Evolutionary conservation across 73 alveolate species (phyloP), one percentile per base, ranked within the genome.

Genomic region (Loxodes magnus): DNA sequence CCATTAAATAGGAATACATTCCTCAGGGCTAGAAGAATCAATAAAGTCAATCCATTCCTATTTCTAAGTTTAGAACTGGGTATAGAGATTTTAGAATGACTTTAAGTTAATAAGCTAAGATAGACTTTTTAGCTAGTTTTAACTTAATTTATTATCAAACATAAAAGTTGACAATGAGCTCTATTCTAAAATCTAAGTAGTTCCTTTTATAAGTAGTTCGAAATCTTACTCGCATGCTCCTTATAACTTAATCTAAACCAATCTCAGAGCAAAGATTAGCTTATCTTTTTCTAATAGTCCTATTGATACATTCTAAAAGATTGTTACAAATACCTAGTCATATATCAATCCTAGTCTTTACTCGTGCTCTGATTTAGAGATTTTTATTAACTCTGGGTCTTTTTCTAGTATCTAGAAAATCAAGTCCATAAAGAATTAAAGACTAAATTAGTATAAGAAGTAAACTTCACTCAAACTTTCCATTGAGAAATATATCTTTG

Each of bases 401-500:
- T 64, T 78, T 50, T 66, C 64, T 9, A 81, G 73, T 19, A 81
- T 74, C 34, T 82, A 71, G 29, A 46, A 46, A 49, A 84, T 55
- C 5, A 66, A 57, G 35, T 81, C 96, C 95, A 90, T 67, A 64
- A 82, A 90, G 84, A 81, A 84, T 31, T 73, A 61, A 27, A 90
- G 67, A 31, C 96, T 83, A 69, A 75, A 86, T 51, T 89, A 90
- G 64, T 90, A 90, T 2, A 90, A 81, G 68, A 74, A 86, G 75
- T 79, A 90, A 52, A 90, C 70, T 17, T 62, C 65, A 48, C 86
- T 82, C 79, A 81, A 61, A 66, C 84, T 71, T 56, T 87, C 95
- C 39, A 93, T 77, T 26, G 96, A 80, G 84, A 95, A 95, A 89
- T 70, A 95, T 14, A 86, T 74, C 50, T 94, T 77, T 20, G 98